These are phyloP conservation scores for Penicillium cinerascens DNA, from an alignment of 495 filamentous ascomycete genomes.

Conservation along the genomic window DNA sequence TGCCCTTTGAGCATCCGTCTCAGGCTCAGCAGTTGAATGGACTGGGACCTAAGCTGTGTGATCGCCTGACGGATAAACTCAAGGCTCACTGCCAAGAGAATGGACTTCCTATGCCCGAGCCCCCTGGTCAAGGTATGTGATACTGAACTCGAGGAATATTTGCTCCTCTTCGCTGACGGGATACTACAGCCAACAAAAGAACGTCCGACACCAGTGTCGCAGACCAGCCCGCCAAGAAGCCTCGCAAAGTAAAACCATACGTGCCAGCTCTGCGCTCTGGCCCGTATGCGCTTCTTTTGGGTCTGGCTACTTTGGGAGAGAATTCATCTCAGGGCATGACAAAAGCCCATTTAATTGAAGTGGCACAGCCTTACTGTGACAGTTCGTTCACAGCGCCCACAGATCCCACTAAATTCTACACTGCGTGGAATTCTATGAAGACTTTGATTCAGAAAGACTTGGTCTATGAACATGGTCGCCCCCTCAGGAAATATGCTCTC, in stretches of 20 bases:
- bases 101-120: slow-evolving; percentile 66
- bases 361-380: slow-evolving; percentile 70
- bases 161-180: not conserved
- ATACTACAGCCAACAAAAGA: slow-evolving; percentile 34
- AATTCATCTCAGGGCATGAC: slow-evolving; percentile 55
- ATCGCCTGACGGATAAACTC: slow-evolving; percentile 66
- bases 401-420: slow-evolving; percentile 68
- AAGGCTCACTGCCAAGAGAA: slow-evolving; percentile 64
- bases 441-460: slow-evolving; percentile 71
- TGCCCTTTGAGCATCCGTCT: slow-evolving; percentile 70
- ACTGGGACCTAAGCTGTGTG: slow-evolving; percentile 66
- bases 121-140: slow-evolving; percentile 39
- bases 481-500: slow-evolving; percentile 63
- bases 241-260: slow-evolving; percentile 63
- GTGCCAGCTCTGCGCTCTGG: slow-evolving; percentile 70
- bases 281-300: slow-evolving; percentile 69
- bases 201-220: slow-evolving; percentile 39
- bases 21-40: slow-evolving; percentile 70
- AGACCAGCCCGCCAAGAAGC: slow-evolving; percentile 57
- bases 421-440: slow-evolving; percentile 85
- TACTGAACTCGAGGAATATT: not conserved
- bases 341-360: slow-evolving; percentile 65
- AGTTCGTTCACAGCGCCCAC: slow-evolving; percentile 67
- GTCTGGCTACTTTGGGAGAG: slow-evolving; percentile 58
- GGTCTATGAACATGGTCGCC: slow-evolving; percentile 67